A percentile compares a stretch with the other conserved stretches of the same genome.
phyloP scores from a whole-genome alignment of 768 basidiomycete species.

The Pulveroboletus ravenelii region DNA sequence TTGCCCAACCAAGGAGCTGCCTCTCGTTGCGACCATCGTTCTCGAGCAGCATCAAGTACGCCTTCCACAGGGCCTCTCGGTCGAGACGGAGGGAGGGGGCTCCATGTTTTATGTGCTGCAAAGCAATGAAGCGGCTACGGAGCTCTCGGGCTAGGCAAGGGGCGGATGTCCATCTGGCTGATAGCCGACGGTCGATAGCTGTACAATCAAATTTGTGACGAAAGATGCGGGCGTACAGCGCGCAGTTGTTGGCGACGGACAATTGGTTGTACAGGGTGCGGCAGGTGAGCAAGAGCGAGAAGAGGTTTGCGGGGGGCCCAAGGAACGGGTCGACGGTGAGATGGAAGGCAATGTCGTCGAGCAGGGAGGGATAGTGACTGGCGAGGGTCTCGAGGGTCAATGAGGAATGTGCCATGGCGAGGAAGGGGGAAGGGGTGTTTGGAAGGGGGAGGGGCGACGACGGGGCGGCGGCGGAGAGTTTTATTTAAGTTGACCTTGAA shows the following conservation, averaged over 20 bases:
- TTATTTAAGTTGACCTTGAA: constrained; percentile 28
- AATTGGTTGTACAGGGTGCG: constrained; percentile 34
- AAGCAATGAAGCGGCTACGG: constrained; percentile 36
- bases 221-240: constrained; percentile 43
- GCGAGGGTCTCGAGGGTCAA: constrained; percentile 20
- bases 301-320: constrained; percentile 42
- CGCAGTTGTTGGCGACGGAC: constrained; percentile 32
- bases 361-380: constrained; percentile 8
- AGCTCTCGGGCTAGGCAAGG: constrained; percentile 41
- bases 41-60: constrained; percentile 51
- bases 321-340: constrained; percentile 33
- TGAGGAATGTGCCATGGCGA: constrained; percentile 1
- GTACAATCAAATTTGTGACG: constrained; percentile 40
- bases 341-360: constrained; percentile 43
- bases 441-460: constrained; percentile 3
- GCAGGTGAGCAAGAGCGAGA: constrained; percentile 37
- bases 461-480: constrained; percentile 11
- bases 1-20: constrained; percentile 42
- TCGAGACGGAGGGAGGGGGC: constrained; percentile 13
- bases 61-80: constrained; percentile 48
- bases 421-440: not conserved
- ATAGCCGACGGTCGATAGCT: constrained; percentile 39
- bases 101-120: constrained; percentile 39
- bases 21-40: constrained; percentile 44
- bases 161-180: constrained; percentile 34